Percentiles rank a stretch among this genome's conserved stretches.
These are phyloP conservation scores for Aquilaria malaccensis DNA, from an alignment of 345 rosid species.

Conservation along the genomic window DNA sequence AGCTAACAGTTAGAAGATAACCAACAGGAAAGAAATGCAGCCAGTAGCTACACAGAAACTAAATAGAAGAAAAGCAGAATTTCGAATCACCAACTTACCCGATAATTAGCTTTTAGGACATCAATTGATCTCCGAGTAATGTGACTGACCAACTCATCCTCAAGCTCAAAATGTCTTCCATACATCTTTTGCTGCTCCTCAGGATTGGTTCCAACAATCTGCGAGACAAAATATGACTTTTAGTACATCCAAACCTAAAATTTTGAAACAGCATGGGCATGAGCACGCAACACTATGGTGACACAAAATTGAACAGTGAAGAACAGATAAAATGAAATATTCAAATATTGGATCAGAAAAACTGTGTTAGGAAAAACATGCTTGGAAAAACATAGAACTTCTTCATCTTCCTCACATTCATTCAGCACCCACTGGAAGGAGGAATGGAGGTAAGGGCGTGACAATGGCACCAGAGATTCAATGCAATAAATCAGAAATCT, in stretches of 20 bases:
- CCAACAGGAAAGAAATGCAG: not conserved
- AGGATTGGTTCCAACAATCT: slow-evolving; percentile 64
- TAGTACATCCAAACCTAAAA: no score
- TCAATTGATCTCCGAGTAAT: slow-evolving; percentile 81
- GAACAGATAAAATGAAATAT: no score
- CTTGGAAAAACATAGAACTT: no score
- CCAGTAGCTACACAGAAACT: no score
- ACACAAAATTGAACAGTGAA: not conserved
- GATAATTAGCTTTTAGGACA: slow-evolving; percentile 64
- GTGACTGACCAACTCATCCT: slow-evolving; percentile 87
- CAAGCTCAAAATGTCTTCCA: slow-evolving; percentile 84
- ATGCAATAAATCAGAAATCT: no score
- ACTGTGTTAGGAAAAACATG: not conserved
- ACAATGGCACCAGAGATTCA: no score
- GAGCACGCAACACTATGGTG: no score
- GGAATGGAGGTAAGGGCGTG: no score
- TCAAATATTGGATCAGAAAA: no score
- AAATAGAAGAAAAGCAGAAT: not conserved
- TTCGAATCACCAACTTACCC: slow-evolving; percentile 40
- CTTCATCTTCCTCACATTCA: no score
- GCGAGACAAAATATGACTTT: slow-evolving; percentile 6
- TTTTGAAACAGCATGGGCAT: no score
- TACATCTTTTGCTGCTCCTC: slow-evolving; percentile 91
- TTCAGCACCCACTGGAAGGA: no score
- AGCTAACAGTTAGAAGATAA: not conserved